Evolutionary conservation across 768 basidiomycete species (phyloP).

Genomic region (Lanmaoa rubissima): DNA sequence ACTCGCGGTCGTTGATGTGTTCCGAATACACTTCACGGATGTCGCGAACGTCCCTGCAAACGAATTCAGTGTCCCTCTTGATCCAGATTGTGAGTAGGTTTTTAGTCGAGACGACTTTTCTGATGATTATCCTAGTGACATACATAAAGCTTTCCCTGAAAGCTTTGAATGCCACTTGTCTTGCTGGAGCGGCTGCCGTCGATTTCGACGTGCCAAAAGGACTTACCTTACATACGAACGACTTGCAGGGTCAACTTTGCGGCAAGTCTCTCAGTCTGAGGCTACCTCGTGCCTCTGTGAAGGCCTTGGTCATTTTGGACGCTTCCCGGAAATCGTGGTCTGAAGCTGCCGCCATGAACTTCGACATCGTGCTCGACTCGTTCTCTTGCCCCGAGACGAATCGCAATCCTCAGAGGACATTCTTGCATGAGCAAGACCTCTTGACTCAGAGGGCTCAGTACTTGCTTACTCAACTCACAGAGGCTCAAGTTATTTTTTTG

Average conservation of each 20-base stretch:
- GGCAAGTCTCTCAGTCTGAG: constrained; percentile 60
- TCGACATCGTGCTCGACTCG: constrained; percentile 63
- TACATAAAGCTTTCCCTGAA: constrained; percentile 70
- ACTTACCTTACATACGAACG: constrained; percentile 66
- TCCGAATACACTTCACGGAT: constrained; percentile 73
- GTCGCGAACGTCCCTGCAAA: constrained; percentile 75
- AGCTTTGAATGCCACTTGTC: constrained; percentile 55
- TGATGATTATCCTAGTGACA: constrained; percentile 56
- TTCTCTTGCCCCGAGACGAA: constrained; percentile 60
- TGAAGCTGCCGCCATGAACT: constrained; percentile 53
- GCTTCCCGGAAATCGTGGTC: constrained; percentile 54
- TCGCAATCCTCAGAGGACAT: constrained; percentile 59
- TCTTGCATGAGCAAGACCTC: constrained; percentile 68
- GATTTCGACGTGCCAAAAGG: constrained; percentile 58
- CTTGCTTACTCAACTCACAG: constrained; percentile 42
- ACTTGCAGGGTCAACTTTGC: constrained; percentile 67
- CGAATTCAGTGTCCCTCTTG: constrained; percentile 56
- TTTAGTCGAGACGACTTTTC: not conserved
- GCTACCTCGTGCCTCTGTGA: constrained; percentile 49
- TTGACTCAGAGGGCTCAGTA: constrained; percentile 60
- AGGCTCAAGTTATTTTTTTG: constrained; percentile 11
- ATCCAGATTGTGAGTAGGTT: constrained; percentile 70
- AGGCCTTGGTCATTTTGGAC: constrained; percentile 47
- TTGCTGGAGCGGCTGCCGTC: constrained; percentile 50
- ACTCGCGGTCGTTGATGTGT: constrained; percentile 50